phyloP scores from a whole-genome alignment of 177 flowering plant species.

The Vitis hybrid region DNA sequence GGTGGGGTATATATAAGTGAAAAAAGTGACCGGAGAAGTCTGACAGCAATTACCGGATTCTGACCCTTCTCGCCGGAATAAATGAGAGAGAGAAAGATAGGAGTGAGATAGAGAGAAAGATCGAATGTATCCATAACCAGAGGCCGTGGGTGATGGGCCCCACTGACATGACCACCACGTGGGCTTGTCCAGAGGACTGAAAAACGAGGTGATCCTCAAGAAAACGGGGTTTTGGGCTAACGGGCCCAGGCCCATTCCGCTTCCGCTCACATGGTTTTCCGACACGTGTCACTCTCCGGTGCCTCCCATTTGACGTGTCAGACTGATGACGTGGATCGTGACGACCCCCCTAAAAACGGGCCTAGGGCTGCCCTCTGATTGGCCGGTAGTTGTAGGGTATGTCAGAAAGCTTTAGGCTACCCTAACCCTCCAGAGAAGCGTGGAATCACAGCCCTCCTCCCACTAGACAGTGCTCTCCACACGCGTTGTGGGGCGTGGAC shows the following conservation, averaged over 20 bases:
- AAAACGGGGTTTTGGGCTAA: not conserved
- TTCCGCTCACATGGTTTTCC: conserved; percentile 16
- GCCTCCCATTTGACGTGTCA: conserved; percentile 22
- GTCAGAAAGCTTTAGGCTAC: not conserved
- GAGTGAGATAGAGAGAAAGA: conserved; percentile 21
- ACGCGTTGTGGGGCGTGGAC: not conserved
- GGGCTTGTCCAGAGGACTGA: conserved; percentile 48
- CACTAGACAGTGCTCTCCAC: not conserved
- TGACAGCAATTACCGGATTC: conserved; percentile 25
- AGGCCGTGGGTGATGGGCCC: conserved; percentile 51
- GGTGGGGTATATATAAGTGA: conserved; percentile 22
- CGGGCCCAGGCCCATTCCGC: conserved; percentile 20
- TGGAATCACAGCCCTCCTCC: too few species aligned
- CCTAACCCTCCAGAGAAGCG: not conserved
- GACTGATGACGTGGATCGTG: conserved; percentile 13
- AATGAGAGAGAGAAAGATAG: conserved; percentile 28
- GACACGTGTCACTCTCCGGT: conserved; percentile 19
- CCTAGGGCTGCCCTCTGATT: not conserved
- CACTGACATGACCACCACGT: conserved; percentile 78
- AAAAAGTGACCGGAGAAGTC: not conserved
- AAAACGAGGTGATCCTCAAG: conserved; percentile 14
- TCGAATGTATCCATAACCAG: conserved; percentile 39
- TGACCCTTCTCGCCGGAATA: conserved; percentile 29
- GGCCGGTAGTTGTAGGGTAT: not conserved
- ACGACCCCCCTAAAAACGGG: conserved; percentile 16